Base-by-base conservation (phyloP, 192 early-diverging fungal species). In the Coemansia sp. region DNA sequence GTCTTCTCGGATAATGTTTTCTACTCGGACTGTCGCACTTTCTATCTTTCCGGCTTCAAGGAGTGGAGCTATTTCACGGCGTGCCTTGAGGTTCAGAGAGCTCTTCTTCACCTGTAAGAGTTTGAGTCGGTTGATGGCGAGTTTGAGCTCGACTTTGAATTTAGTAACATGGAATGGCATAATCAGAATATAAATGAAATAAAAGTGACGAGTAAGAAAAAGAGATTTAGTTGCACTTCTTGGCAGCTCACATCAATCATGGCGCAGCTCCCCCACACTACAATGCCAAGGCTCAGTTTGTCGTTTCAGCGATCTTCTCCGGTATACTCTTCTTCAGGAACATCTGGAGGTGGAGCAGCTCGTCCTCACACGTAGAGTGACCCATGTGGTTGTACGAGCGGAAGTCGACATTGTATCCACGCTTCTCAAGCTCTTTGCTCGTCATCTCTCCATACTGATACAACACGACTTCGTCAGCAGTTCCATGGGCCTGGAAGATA, bases 1-100 rank as follows among this genome's bases (percentile, higher is more conserved):
- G 85, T 99, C 97, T 65, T 98, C 96, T 18, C 96, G 90, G 64
- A 99, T 99, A 58, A 99, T 94, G 73, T 91, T 87, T 65, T 99
- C 96, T 10, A 94, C 94, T 63, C 94, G 82, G 34, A 97, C 92
- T 22, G 92, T 86, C 11, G 96, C 97, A 66, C 91, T 94, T 68
- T 94, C 92, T 41, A 87, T 87, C 65, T 98, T 99, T 72, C 91
- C 91, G 62, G 76, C 86, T 72, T 95, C 91, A 12, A 99, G 73
- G 9, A 98, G 83, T 8, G 69, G 62, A 0, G 94, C 93, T 44
- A 99, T 95, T 75, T 96, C 95, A 18, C 89, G 88, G 47, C 94
- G 89, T 12, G 89, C 89, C 52, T 89, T 87, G 53, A 92, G 80
- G 60, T 91, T 92, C 10, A 91, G 75, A 20, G 91, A 87, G 44